Percentiles rank a stretch among this genome's conserved stretches.
Conservation (phyloP, 768 basidiomycete genomes). For the Peribolospora baueri region DNA sequence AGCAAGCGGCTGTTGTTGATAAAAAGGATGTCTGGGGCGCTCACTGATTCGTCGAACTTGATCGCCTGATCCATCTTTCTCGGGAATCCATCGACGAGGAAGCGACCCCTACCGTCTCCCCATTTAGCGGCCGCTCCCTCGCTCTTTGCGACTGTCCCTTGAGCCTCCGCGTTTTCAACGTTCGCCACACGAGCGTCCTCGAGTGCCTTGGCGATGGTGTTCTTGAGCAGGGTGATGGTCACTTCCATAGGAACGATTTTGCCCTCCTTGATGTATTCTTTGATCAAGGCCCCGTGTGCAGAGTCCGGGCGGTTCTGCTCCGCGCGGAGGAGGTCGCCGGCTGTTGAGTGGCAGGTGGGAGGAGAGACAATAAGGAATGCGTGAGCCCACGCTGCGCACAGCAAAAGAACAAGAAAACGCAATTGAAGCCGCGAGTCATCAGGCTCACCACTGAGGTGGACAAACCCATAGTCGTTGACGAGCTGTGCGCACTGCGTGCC, state of each 20-base stretch:
- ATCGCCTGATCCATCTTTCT: conserved; percentile 95
- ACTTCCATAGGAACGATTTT: conserved; percentile 90
- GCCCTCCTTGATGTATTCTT: conserved; percentile 67
- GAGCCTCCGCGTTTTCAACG: conserved; percentile 9
- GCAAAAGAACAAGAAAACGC: neutral
- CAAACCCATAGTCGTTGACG: conserved; percentile 63
- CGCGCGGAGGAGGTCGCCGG: conserved; percentile 88
- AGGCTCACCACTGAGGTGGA: conserved; percentile 64
- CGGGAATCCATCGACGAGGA: conserved; percentile 92
- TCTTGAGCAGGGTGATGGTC: conserved; percentile 81
- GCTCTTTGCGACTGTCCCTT: too few species aligned
- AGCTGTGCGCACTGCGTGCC: conserved; percentile 79
- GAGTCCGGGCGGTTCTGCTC: conserved; percentile 76
- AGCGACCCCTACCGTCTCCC: conserved; percentile 40
- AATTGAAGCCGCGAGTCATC: neutral
- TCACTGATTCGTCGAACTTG: conserved; percentile 63
- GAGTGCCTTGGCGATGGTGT: conserved; percentile 53
- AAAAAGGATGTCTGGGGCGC: conserved; percentile 9
- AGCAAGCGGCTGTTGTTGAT: neutral
- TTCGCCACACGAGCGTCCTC: conserved; percentile 20
- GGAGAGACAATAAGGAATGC: neutral
- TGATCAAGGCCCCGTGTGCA: conserved; percentile 53
- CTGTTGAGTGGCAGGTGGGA: conserved; percentile 22
- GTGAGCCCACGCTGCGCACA: neutral
- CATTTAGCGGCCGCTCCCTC: conserved; percentile 24